Evolutionary conservation across 2,329 filamentous ascomycete species (phyloP).

Genomic region (Trichoderma sp.): DNA sequence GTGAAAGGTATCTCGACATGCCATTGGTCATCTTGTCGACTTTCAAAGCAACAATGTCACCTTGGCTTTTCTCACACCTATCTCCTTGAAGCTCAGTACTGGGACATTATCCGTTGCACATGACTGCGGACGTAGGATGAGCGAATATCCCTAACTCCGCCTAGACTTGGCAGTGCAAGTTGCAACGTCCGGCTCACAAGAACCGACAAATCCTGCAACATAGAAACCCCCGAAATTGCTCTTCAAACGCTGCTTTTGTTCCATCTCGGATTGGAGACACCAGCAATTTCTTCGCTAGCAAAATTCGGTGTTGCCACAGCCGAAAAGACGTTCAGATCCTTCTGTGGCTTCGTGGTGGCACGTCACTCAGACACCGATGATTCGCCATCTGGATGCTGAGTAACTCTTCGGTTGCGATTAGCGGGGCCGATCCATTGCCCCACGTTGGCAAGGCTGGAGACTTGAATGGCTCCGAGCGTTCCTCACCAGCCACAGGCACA

Average conservation of each 20-base stretch:
- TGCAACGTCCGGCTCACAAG: background rate
- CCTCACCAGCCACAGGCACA: conserved; percentile 22
- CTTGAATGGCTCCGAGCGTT: conserved; percentile 23
- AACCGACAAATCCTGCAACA: background rate
- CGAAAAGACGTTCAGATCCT: background rate
- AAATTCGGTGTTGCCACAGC: background rate
- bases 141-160: background rate
- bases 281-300: background rate
- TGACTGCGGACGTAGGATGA: conserved; percentile 11
- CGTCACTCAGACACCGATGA: conserved; percentile 11
- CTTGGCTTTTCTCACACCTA: too few relatives aligned
- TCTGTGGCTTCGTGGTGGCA: background rate
- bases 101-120: background rate
- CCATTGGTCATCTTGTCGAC: too few relatives aligned
- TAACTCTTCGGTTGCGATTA: background rate
- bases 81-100: too few relatives aligned
- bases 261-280: too few relatives aligned
- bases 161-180: background rate
- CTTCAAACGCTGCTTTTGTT: too few relatives aligned
- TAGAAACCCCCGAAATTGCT: too few relatives aligned
- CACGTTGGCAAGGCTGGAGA: conserved; percentile 25
- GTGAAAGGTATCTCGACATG: too few relatives aligned
- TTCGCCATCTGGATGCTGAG: conserved; percentile 5
- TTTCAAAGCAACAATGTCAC: too few relatives aligned
- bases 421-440: conserved; percentile 22